Percentiles rank a stretch among this genome's conserved stretches.
Evolutionary conservation across 768 basidiomycete species (phyloP).

Genomic region (Cyathus striatus): DNA sequence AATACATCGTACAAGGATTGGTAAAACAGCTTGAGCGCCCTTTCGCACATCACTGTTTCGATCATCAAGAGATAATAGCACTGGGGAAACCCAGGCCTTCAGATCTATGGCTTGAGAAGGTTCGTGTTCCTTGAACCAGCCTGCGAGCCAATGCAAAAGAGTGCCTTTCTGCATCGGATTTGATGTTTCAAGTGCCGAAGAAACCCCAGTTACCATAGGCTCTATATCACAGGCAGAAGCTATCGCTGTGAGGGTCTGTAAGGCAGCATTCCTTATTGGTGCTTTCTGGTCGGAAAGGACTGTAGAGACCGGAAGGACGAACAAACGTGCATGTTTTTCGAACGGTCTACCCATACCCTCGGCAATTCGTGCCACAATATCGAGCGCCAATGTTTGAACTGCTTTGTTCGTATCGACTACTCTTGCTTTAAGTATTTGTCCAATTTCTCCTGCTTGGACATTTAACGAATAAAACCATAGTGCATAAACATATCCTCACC

Average conservation of each 20-base stretch:
- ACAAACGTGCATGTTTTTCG: conserved; percentile 80
- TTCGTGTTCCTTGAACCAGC: conserved; percentile 69
- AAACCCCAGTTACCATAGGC: conserved; percentile 70
- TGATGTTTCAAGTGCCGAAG: conserved; percentile 73
- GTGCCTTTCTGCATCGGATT: conserved; percentile 87
- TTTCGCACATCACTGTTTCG: conserved; percentile 90
- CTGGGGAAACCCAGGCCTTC: conserved; percentile 53
- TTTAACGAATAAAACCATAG: conserved; percentile 4
- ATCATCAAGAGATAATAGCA: conserved; percentile 85
- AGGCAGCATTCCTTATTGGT: conserved; percentile 71
- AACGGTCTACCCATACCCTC: conserved; percentile 94
- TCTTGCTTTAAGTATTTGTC: conserved; percentile 80
- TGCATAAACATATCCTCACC: too few relatives aligned
- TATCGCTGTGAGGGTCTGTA: conserved; percentile 78
- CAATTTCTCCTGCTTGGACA: conserved; percentile 72
- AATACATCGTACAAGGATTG: conserved; percentile 62
- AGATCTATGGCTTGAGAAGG: conserved; percentile 59
- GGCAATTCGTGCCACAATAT: conserved; percentile 86
- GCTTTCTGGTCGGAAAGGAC: conserved; percentile 94
- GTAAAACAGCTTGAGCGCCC: conserved; percentile 78
- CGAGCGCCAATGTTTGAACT: conserved; percentile 85
- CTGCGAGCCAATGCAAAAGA: conserved; percentile 73
- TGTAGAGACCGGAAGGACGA: conserved; percentile 70
- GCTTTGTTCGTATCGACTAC: conserved; percentile 92
- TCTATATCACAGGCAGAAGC: conserved; percentile 84